Percentiles rank a stretch among this genome's conserved stretches.
phyloP scores from a whole-genome alignment of 352 stramenopile genomes.

The Globisporangium emineosum region DNA sequence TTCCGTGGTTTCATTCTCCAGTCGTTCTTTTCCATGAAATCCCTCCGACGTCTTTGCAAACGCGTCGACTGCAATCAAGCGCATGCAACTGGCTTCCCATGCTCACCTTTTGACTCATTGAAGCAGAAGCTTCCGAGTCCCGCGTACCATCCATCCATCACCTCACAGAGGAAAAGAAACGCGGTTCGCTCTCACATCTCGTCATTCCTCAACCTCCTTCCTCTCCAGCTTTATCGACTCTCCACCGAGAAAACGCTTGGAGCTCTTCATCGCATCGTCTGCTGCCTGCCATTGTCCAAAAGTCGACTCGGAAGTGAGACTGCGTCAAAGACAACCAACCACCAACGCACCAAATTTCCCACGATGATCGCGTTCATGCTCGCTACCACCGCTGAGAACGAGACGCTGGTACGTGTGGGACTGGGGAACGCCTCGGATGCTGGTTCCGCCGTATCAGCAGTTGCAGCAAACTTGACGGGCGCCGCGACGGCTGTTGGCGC shows the following conservation, averaged over 20 bases:
- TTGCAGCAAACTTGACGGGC: neutral
- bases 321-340: neutral
- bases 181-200: neutral
- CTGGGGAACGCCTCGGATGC: neutral
- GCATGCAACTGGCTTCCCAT: conserved; percentile 5
- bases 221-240: neutral
- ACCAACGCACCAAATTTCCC: neutral
- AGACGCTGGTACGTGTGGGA: neutral
- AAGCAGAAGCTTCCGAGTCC: neutral
- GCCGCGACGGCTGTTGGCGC: neutral
- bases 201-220: conserved; percentile 3
- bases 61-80: neutral
- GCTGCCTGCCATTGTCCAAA: neutral
- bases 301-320: neutral
- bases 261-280: neutral
- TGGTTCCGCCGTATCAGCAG: neutral
- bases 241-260: neutral
- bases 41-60: neutral
- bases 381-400: neutral
- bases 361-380: conserved; percentile 9
- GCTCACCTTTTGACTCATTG: neutral
- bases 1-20: neutral
- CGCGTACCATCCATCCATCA: neutral
- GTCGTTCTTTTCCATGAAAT: conserved; percentile 7
- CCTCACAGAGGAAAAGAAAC: too few species aligned